These are phyloP conservation scores for Lipomyces anomalus DNA, from an alignment of 805 yeast genomes.

Conservation along the genomic window DNA sequence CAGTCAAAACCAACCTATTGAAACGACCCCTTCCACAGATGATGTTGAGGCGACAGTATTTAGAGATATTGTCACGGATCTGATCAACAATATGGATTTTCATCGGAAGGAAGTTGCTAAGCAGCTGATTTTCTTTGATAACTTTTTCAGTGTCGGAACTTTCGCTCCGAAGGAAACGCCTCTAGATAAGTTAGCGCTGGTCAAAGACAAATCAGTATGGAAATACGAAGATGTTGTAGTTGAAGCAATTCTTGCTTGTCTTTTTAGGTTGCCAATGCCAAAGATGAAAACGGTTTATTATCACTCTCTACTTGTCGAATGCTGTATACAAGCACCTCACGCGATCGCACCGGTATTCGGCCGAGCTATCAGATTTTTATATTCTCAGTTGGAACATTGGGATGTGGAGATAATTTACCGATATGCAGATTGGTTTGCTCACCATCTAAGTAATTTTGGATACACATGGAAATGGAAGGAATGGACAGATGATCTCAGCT, in stretches of 20 bases:
- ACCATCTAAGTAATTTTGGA: conserved; percentile 87
- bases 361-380: conserved; percentile 79
- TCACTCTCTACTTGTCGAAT: conserved; percentile 76
- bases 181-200: conserved; percentile 57
- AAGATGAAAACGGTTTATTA: conserved; percentile 70
- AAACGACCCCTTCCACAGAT: conserved; percentile 56
- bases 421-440: conserved; percentile 84
- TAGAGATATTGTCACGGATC: conserved; percentile 69
- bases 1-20: conserved; percentile 46
- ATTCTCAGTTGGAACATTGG: conserved; percentile 55
- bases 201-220: conserved; percentile 57
- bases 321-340: conserved; percentile 73
- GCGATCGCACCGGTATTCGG: conserved; percentile 94
- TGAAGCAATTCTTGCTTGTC: conserved; percentile 71
- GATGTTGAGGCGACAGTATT: conserved; percentile 56
- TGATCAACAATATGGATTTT: conserved; percentile 75
- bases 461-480: conserved; percentile 98
- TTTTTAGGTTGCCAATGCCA: conserved; percentile 67
- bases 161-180: conserved; percentile 73
- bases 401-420: conserved; percentile 73
- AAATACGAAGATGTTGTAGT: conserved; percentile 86
- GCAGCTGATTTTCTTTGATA: conserved; percentile 68
- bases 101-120: conserved; percentile 82
- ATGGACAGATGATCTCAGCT: conserved; percentile 56
- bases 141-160: conserved; percentile 59